Evolutionary conservation across 108 stramenopile species (phyloP).

Genomic region (Nannochloropsis gaditana): DNA sequence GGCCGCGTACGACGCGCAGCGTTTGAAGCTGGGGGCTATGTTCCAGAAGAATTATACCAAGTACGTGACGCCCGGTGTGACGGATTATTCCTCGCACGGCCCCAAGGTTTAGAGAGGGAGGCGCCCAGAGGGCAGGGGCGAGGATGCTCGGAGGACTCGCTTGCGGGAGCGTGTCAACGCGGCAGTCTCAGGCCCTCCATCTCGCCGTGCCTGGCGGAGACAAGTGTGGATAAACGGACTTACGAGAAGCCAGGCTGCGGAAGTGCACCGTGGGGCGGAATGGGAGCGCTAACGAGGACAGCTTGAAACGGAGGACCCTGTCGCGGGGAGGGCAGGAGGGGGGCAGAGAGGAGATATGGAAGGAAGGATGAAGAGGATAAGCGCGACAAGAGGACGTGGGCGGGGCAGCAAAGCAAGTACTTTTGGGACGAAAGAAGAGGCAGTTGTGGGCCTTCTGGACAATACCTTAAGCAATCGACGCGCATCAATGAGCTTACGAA

Average conservation of each 20-base stretch:
- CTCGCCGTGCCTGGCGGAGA: no score
- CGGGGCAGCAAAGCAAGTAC: neutral
- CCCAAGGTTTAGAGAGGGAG: slow-evolving; percentile 54
- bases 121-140: neutral
- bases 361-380: neutral
- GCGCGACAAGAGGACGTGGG: neutral
- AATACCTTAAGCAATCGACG: no score
- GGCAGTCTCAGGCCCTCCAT: no score
- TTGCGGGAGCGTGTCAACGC: no score
- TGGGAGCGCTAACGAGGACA: no score
- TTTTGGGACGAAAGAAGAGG: neutral
- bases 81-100: slow-evolving; percentile 75
- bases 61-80: slow-evolving; percentile 70
- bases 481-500: neutral
- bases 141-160: no score
- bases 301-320: no score
- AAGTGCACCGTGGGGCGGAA: no score
- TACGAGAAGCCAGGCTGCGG: no score
- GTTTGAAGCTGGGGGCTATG: slow-evolving; percentile 78
- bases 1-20: slow-evolving; percentile 71
- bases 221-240: no score
- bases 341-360: neutral
- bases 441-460: no score
- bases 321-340: neutral
- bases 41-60: slow-evolving; percentile 88